A percentile compares a stretch with the other conserved stretches of the same genome.
Conservation (phyloP, 129 eudicot species). For the Pseudognaphalium luteoalbum region DNA sequence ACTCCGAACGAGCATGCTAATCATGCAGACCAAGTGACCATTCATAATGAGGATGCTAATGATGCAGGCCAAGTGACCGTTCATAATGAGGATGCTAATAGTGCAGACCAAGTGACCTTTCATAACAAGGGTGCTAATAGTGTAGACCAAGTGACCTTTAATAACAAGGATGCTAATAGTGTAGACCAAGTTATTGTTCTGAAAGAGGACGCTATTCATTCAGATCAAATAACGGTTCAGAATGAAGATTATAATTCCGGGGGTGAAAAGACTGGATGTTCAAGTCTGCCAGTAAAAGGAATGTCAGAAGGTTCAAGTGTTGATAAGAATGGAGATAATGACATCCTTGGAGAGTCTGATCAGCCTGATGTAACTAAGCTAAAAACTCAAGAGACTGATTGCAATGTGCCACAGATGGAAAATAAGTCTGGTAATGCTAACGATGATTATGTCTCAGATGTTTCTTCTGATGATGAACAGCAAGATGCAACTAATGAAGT, state of each 20-base stretch:
- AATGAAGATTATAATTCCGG: constrained; percentile 31
- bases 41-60: constrained; percentile 29
- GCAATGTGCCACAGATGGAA: constrained; percentile 37
- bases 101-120: neutral
- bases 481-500: constrained; percentile 63
- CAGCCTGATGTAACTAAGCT: constrained; percentile 32
- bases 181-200: neutral
- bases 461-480: constrained; percentile 75
- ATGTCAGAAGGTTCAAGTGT: constrained; percentile 18
- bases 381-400: constrained; percentile 32
- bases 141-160: constrained; percentile 20
- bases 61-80: constrained; percentile 22
- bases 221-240: constrained; percentile 41
- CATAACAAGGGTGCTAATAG: constrained; percentile 41
- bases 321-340: constrained; percentile 35
- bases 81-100: neutral
- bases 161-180: too few species aligned
- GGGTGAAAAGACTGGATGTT: constrained; percentile 39
- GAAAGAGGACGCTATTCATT: constrained; percentile 4
- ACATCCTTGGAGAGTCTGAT: constrained; percentile 33
- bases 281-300: constrained; percentile 35
- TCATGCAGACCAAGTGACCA: constrained; percentile 35
- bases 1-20: neutral
- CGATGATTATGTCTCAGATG: constrained; percentile 49
- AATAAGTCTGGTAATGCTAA: constrained; percentile 21